Conservation (phyloP, 176 grass and related monocot species). For the Bonia amplexicaulis region DNA sequence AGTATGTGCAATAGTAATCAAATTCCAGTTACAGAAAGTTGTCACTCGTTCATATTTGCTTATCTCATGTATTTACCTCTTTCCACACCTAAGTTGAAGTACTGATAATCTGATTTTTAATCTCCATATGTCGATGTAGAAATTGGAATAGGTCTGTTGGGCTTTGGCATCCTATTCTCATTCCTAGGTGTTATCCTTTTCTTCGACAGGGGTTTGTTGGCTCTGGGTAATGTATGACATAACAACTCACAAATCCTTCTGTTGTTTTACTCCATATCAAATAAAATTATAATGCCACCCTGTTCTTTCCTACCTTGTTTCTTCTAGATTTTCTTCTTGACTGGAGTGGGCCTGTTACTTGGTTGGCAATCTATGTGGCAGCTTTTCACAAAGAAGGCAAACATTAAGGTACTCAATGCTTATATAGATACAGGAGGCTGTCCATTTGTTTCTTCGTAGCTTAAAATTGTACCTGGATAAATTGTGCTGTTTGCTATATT, state of each 20-base stretch:
- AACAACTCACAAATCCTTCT: conserved; percentile 25
- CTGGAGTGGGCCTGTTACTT: conserved; percentile 52
- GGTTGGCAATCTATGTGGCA: conserved; percentile 78
- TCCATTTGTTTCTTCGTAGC: not conserved
- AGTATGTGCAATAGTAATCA: conserved; percentile 9
- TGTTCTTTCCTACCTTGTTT: conserved; percentile 19
- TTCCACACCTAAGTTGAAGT: not conserved
- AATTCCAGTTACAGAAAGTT: conserved; percentile 27
- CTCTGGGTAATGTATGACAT: conserved; percentile 95
- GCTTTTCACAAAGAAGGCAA: conserved; percentile 75
- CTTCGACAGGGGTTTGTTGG: conserved; percentile 94
- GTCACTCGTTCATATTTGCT: not conserved
- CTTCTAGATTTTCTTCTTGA: conserved; percentile 56
- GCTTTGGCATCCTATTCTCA: conserved; percentile 86
- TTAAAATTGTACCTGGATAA: conserved; percentile 1
- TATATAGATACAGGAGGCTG: not conserved
- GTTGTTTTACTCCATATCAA: conserved; percentile 12
- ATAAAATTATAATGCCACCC: conserved; percentile 3
- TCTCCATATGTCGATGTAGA: conserved; percentile 51
- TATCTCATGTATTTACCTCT: conserved; percentile 5
- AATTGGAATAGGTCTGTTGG: conserved; percentile 84
- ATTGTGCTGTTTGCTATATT: conserved; percentile 15
- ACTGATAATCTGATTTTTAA: conserved; percentile 12
- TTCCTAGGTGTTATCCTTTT: conserved; percentile 89
- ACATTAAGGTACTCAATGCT: conserved; percentile 66